Evolutionary conservation across 306 rosid species (phyloP), one percentile per base, ranked within the genome.

Genomic region (Lathyrus aphaca): DNA sequence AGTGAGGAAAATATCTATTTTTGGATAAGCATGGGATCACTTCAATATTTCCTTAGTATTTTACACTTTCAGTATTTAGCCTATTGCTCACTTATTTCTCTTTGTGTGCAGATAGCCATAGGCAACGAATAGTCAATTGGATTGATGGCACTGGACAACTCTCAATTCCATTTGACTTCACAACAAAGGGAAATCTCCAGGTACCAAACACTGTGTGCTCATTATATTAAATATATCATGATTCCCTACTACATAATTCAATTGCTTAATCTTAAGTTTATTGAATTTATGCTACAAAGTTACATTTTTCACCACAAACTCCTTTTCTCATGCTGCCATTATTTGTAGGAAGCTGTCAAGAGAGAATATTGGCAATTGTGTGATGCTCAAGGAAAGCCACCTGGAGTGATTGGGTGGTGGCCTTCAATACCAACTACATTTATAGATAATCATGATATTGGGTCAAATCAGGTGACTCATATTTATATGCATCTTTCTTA

Each of bases 161-260:
- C 76, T 85, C 98, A 69, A 75, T 90, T 75, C 97, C 97, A 50
- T 93, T 93, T 70, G 98, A 90, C 82, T 93, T 93, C 77, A 93
- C 98, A 65, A 88, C 96, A n/a, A 93, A 93, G 82, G 98, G 98
- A 66, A 78, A 90, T 78, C 96, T 90, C 51, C 98, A 93, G 98
- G 97, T 93, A 78, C 44, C 46, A 43, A 55, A 3, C 59, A 64
- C 42, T 53, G 64, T 75, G 44, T 61, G 43, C 12, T 35, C 10
- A 30, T 32, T 21, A 63, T 14, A 11, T 39, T 39, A 39, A 8
- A 39, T 8, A 11, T 11, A 39, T 11, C 43, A 39, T 39, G 43
- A 39, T 39, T 39, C 11, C 12, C 43, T 39, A 8, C 43, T 3
- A 8, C 12, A 9, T 13, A 39, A 39, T 39, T 10, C 44, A 39